A percentile compares a stretch with the other conserved stretches of the same genome.
phyloP scores from a whole-genome alignment of 306 rosid species.

The Cercis canadensis region DNA sequence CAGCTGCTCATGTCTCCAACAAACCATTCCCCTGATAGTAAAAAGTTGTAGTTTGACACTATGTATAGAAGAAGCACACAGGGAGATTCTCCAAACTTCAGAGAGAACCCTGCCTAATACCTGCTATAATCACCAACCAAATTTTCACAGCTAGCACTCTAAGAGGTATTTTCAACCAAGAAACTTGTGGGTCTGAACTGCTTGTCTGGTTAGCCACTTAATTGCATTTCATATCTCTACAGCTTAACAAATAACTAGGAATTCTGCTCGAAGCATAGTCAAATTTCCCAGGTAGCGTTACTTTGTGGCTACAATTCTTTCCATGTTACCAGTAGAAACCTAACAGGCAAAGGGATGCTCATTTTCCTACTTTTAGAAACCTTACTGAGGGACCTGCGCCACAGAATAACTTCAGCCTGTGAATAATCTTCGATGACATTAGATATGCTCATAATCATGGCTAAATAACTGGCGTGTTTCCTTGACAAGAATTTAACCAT shows the following conservation, averaged over 20 bases:
- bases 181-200: not conserved
- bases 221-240: not conserved
- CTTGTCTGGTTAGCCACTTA: not conserved
- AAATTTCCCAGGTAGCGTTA: not conserved
- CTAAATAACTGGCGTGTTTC: not conserved
- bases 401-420: not conserved
- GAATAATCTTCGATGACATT: not conserved
- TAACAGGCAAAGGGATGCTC: not conserved
- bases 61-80: not conserved
- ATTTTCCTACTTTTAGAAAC: not conserved
- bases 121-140: not conserved
- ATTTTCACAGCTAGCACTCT: not conserved
- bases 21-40: not conserved
- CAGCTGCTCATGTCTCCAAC: not conserved
- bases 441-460: not conserved
- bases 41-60: not conserved
- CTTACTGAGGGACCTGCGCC: not conserved
- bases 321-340: not conserved
- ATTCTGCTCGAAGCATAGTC: not conserved
- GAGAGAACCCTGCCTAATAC: not conserved
- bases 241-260: not conserved
- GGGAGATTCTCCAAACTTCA: not conserved
- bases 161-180: not conserved
- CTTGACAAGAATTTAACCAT: not conserved
- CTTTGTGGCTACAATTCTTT: no score